phyloP scores from a whole-genome alignment of 2,329 filamentous ascomycete species.

The Trichoderma sp. region DNA sequence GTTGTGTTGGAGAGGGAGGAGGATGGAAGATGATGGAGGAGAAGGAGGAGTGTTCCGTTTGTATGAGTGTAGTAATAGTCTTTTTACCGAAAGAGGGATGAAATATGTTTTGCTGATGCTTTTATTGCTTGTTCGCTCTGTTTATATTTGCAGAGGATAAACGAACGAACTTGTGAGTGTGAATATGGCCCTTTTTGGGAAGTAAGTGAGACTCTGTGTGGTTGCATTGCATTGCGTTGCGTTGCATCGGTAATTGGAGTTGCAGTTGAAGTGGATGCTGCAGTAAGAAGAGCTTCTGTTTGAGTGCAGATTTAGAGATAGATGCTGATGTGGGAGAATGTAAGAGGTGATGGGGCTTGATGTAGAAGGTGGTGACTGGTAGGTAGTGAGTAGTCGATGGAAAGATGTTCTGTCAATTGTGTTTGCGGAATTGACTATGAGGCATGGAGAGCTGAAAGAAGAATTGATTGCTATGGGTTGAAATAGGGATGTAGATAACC shows the following conservation, averaged over 20 bases:
- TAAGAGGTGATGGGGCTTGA: background rate
- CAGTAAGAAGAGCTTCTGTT: background rate
- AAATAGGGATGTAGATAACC: background rate
- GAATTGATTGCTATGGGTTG: background rate
- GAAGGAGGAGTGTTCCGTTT: background rate
- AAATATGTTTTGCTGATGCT: background rate
- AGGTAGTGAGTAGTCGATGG: background rate
- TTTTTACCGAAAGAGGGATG: background rate
- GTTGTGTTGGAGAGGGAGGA: background rate
- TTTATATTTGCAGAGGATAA: background rate
- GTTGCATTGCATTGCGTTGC: too few species aligned
- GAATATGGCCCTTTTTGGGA: background rate
- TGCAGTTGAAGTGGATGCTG: background rate
- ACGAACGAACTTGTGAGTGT: background rate
- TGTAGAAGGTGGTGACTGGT: background rate
- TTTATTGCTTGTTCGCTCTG: background rate
- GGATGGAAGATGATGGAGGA: background rate
- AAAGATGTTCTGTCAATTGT: background rate
- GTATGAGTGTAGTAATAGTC: constrained; percentile 2
- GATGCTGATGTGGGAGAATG: background rate
- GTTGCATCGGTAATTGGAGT: background rate
- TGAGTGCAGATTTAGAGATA: background rate
- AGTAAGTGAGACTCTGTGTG: background rate
- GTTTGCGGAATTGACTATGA: background rate
- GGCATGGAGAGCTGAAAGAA: background rate